phyloP scores from a whole-genome alignment of 257 asterid genomes.

The Lantana camara region DNA sequence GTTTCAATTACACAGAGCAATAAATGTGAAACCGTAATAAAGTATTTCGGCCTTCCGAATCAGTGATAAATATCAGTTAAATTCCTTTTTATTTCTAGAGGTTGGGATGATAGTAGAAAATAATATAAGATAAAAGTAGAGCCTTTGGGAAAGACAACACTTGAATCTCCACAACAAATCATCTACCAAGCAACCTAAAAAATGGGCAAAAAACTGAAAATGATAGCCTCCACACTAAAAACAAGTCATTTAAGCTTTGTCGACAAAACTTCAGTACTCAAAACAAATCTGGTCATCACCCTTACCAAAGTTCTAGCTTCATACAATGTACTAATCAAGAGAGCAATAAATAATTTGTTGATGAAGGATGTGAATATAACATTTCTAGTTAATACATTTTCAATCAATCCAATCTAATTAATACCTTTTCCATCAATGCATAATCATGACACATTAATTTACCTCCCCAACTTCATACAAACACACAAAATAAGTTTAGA shows the following conservation, averaged over 20 bases:
- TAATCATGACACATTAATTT: not conserved
- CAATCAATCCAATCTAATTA: not conserved
- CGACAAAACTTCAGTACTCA: too few species aligned
- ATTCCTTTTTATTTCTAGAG: too few species aligned
- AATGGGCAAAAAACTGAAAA: not conserved
- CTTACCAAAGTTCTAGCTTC: not conserved
- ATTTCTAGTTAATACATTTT: not conserved
- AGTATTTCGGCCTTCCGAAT: too few species aligned
- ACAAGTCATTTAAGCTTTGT: not conserved
- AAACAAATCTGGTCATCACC: not conserved
- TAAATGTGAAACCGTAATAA: too few species aligned
- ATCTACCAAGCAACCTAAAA: too few species aligned
- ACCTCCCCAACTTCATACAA: not conserved
- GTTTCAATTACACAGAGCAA: slow-evolving; percentile 5
- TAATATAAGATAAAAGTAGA: too few species aligned
- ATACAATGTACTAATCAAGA: not conserved
- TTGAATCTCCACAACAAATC: not conserved
- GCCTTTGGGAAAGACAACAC: too few species aligned
- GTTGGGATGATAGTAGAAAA: too few species aligned
- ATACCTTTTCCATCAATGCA: not conserved
- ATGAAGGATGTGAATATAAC: not conserved
- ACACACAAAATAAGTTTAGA: not conserved
- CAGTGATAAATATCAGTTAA: too few species aligned
- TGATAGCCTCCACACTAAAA: not conserved
- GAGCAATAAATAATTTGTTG: not conserved